Conservation (phyloP, 2,329 filamentous ascomycete species). For the Podosphaera fusca region DNA sequence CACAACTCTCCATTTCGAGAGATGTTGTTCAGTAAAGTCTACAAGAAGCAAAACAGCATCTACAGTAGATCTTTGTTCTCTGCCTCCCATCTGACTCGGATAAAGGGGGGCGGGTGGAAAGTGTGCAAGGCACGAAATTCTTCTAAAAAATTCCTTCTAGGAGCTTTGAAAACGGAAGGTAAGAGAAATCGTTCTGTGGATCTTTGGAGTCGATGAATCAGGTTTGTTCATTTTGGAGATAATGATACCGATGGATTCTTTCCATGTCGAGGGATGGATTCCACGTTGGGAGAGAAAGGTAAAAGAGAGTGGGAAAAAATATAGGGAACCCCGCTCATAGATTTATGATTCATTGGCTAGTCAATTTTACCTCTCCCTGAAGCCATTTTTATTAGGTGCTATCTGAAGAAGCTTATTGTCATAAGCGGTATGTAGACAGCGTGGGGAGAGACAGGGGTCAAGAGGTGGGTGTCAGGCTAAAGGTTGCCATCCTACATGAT, state of each 20-base stretch:
- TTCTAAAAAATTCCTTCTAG: neutral
- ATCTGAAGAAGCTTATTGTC: too few species aligned
- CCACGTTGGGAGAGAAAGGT: too few species aligned
- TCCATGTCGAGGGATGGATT: neutral
- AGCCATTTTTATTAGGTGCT: too few species aligned
- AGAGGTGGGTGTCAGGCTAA: too few species aligned
- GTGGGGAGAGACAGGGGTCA: too few species aligned
- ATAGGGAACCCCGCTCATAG: too few species aligned
- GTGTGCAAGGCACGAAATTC: neutral
- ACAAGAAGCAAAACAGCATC: neutral
- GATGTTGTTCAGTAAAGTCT: neutral
- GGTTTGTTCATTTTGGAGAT: neutral
- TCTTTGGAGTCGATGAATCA: neutral
- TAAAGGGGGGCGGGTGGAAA: neutral
- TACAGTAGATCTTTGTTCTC: neutral
- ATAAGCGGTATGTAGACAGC: too few species aligned
- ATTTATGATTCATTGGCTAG: too few species aligned
- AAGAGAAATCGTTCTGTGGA: neutral
- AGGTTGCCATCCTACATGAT: too few species aligned
- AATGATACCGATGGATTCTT: conserved; percentile 1
- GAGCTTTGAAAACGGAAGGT: neutral
- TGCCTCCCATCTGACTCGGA: neutral
- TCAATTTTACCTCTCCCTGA: too few species aligned
- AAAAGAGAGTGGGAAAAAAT: too few species aligned
- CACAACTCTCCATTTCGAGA: neutral